Base-by-base conservation (phyloP, 208 protist genomes). In the Trypanosoma congolense region DNA sequence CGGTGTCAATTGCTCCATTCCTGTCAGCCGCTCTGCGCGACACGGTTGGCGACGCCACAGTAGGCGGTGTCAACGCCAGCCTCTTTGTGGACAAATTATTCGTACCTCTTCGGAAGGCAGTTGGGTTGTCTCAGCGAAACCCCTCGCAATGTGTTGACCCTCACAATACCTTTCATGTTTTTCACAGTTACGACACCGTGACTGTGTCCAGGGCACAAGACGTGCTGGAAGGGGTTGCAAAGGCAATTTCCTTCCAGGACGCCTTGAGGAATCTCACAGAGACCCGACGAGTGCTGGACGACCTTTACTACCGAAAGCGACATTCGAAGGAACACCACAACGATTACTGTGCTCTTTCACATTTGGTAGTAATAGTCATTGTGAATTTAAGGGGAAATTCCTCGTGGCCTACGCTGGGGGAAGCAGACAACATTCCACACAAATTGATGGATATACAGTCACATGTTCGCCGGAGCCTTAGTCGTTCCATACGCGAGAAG, bases 181-280 rank as follows among this genome's bases (percentile, higher is more conserved):
- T 43, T 30, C 56, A 65, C 33, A 65, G 60, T 30, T 29, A 58
- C 38, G 60, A 65, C 22, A 65, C 18, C 4, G 22, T 65, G 5
- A 0, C 21, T 10, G 16, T 65, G 1, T 14, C 22, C 1, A 9
- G 5, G 18, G 10, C 2, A 29, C 38, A 35, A 5, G 24, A n/a
- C 8, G 18, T 65, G 4, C 28, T 59, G 22, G 21, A 0, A 35
- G 60, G 53, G 29, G 31, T 56, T 26, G 35, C 42, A 12, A 18
- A 30, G 3, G 41, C 35, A 19, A 19, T 65, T 44, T 51, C 60
- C 2, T 65, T 65, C 53, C 35, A 50, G 30, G 56, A 57, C 26
- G 51, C 45, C 26, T 21, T 25, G 9, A 38, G 25, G 2, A 43
- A 53, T 40, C 12, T 65, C n/a, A 49, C 60, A 12, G 31, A 33